Conservation (phyloP, 2,329 filamentous ascomycete genomes). For the Pezicula rhizophila region DNA sequence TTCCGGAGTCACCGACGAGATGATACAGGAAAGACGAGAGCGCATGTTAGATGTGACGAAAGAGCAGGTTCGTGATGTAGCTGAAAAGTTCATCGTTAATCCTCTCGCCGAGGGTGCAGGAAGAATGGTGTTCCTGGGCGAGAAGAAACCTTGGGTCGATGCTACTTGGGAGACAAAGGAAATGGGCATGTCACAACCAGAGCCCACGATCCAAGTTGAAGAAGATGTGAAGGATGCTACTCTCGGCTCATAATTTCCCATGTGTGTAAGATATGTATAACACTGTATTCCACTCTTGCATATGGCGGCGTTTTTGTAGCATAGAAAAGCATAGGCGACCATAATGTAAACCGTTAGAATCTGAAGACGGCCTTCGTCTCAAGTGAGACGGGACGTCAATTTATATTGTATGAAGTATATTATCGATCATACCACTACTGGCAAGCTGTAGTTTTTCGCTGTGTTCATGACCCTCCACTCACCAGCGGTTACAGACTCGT, state of each 20-base stretch:
- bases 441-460: not conserved
- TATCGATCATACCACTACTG: not conserved
- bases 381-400: too few species aligned
- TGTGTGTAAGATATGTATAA: slow-evolving; percentile 7
- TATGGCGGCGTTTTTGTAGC: slow-evolving; percentile 8
- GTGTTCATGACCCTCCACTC: slow-evolving; percentile 2
- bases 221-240: slow-evolving; percentile 20
- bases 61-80: slow-evolving; percentile 72
- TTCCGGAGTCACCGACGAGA: slow-evolving; percentile 77
- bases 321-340: slow-evolving; percentile 7
- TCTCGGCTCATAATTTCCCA: slow-evolving; percentile 18
- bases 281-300: slow-evolving; percentile 21
- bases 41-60: slow-evolving; percentile 80
- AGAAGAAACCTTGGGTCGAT: slow-evolving; percentile 75
- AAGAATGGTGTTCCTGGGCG: slow-evolving; percentile 70
- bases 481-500: not conserved
- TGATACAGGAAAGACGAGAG: slow-evolving; percentile 80
- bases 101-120: slow-evolving; percentile 52
- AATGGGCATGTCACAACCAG: slow-evolving; percentile 57
- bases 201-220: slow-evolving; percentile 23
- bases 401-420: too few species aligned
- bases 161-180: slow-evolving; percentile 69
- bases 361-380: too few species aligned
- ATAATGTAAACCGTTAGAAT: not conserved
- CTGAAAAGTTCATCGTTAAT: slow-evolving; percentile 75